Conservation (phyloP, 129 eudicot species). For the Kitagawia praeruptora region DNA sequence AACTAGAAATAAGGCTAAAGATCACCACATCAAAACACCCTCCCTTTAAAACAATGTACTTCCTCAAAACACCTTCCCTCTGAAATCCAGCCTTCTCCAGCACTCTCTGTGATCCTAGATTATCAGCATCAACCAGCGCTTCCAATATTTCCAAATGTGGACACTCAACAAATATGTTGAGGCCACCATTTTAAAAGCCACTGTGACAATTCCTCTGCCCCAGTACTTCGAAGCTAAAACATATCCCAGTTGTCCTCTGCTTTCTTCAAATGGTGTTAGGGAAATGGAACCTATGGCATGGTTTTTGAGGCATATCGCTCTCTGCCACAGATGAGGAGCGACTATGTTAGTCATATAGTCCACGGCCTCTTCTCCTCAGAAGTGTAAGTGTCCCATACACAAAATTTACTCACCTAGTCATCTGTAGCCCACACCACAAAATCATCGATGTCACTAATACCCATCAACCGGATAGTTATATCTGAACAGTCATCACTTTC, state of each 20-base stretch:
- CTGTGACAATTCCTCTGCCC: neutral
- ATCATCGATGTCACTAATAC: constrained; percentile 28
- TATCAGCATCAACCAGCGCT: neutral
- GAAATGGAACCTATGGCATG: constrained; percentile 26
- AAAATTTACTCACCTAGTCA: constrained; percentile 21
- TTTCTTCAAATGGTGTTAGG: constrained; percentile 13
- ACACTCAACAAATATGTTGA: neutral
- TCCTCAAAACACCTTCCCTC: constrained; percentile 16
- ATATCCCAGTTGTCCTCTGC: constrained; percentile 34
- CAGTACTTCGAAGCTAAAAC: constrained; percentile 11
- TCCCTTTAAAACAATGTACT: neutral
- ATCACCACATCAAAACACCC: constrained; percentile 10
- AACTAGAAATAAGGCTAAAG: neutral
- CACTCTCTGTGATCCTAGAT: constrained; percentile 13
- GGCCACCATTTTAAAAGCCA: neutral
- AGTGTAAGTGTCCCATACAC: constrained; percentile 20
- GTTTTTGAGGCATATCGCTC: constrained; percentile 19
- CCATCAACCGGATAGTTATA: constrained; percentile 7
- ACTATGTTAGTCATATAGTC: constrained; percentile 16
- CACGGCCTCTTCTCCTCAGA: constrained; percentile 30
- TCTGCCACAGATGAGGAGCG: constrained; percentile 25
- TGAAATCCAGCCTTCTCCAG: constrained; percentile 16
- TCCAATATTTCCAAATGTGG: neutral
- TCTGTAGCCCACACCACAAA: constrained; percentile 38
- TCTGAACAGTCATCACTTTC: neutral